Evolutionary conservation across 139 green algal species (phyloP).

Genomic region (Micractinium conductrix): DNA sequence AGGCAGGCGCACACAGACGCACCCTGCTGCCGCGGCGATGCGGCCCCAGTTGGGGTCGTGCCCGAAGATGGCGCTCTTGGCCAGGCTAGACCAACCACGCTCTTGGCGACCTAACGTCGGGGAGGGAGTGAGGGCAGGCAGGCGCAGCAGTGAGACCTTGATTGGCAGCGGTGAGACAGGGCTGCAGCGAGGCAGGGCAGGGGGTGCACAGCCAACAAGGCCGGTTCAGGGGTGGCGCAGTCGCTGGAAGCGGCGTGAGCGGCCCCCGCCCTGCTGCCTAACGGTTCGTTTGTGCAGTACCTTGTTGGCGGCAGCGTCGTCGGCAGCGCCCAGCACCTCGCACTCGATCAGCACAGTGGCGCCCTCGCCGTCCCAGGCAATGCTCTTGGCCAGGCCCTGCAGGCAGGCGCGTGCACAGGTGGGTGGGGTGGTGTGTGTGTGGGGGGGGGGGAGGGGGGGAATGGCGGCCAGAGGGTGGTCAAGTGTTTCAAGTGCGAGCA

Average conservation of each 20-base stretch:
- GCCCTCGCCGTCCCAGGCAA: slow-evolving; percentile 99
- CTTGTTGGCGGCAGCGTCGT: slow-evolving; percentile 60
- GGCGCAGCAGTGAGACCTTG: slow-evolving; percentile 47
- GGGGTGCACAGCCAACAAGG: too few species aligned
- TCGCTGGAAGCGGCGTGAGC: too few species aligned
- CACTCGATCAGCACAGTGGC: slow-evolving; percentile 96
- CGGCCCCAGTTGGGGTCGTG: slow-evolving; percentile 99
- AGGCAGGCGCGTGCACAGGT: not conserved
- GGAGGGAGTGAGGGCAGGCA: not conserved
- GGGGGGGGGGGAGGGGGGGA: not conserved
- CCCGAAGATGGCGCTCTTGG: slow-evolving; percentile 96
- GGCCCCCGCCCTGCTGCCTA: too few species aligned
- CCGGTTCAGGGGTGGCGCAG: too few species aligned
- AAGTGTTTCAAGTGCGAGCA: too few species aligned
- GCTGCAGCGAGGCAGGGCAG: too few species aligned
- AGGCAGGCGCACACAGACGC: not conserved
- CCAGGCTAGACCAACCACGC: slow-evolving; percentile 85
- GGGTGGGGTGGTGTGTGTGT: not conserved
- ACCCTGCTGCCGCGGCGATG: slow-evolving; percentile 95
- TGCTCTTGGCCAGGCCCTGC: slow-evolving; percentile 92
- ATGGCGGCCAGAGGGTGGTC: too few species aligned
- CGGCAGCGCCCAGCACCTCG: slow-evolving; percentile 53
- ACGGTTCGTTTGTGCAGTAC: too few species aligned
- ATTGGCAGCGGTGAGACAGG: too few species aligned
- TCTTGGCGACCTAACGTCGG: slow-evolving; percentile 85